Percentiles rank a stretch among this genome's conserved stretches.
phyloP scores from a whole-genome alignment of 768 basidiomycete genomes.

The Leccinum uliginosum region DNA sequence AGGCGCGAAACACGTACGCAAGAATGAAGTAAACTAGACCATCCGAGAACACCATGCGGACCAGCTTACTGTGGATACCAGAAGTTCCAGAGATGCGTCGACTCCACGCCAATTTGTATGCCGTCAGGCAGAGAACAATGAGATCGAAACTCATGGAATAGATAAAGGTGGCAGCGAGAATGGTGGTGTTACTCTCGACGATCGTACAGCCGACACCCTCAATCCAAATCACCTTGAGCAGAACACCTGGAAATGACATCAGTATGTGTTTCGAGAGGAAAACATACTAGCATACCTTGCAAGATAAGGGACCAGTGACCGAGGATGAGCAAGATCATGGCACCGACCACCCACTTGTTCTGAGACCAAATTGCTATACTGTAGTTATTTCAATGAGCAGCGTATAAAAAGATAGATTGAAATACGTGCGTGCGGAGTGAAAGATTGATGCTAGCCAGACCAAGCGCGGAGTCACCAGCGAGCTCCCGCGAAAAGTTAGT shows the following conservation, averaged over 20 bases:
- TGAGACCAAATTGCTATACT: conserved; percentile 67
- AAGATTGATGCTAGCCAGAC: conserved; percentile 44
- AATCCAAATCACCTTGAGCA: conserved; percentile 56
- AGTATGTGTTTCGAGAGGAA: background rate
- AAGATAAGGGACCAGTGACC: conserved; percentile 71
- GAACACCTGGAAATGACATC: conserved; percentile 40
- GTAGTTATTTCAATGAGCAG: conserved; percentile 12
- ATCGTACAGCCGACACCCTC: conserved; percentile 50
- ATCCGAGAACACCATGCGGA: conserved; percentile 64
- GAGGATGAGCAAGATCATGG: conserved; percentile 51
- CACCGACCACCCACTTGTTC: conserved; percentile 45
- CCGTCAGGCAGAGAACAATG: conserved; percentile 53
- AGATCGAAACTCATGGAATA: conserved; percentile 77
- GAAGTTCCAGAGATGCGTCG: conserved; percentile 10
- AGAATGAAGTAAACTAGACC: conserved; percentile 74
- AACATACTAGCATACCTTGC: conserved; percentile 41
- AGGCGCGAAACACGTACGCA: conserved; percentile 42
- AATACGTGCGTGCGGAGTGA: conserved; percentile 40
- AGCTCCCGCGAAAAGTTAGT: conserved; percentile 25
- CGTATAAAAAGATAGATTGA: background rate
- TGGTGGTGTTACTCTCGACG: conserved; percentile 52
- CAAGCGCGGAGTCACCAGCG: conserved; percentile 40
- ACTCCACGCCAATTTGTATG: conserved; percentile 48
- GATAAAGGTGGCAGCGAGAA: conserved; percentile 68
- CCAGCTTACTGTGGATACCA: conserved; percentile 42